These are phyloP conservation scores for Spathaspora boniae DNA, from an alignment of 805 yeast genomes.

Conservation along the genomic window DNA sequence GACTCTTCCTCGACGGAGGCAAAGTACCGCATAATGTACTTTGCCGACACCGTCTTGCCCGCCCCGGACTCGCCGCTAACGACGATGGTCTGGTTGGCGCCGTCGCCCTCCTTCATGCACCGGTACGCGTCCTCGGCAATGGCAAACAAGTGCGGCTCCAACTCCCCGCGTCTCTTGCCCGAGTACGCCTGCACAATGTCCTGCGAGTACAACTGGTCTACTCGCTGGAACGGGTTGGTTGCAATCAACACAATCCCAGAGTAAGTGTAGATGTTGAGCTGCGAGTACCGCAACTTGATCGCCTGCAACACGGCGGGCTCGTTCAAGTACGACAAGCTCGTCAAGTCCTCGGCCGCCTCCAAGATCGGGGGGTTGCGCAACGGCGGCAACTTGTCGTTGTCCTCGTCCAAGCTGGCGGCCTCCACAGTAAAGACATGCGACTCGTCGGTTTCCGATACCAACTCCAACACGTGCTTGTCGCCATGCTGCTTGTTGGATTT, in stretches of 20 bases:
- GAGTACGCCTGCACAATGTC: constrained; percentile 95
- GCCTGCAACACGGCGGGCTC: constrained; percentile 97
- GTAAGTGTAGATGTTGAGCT: constrained; percentile 88
- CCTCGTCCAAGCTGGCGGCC: constrained; percentile 47
- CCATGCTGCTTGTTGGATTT: constrained; percentile 37
- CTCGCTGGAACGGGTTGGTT: constrained; percentile 89
- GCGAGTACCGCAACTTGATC: constrained; percentile 82
- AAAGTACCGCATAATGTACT: constrained; percentile 94
- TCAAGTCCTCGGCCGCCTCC: constrained; percentile 92
- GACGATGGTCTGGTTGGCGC: constrained; percentile 88
- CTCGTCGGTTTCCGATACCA: constrained; percentile 51
- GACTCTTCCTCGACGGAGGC: constrained; percentile 77
- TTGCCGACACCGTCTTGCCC: constrained; percentile 96
- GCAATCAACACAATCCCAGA: constrained; percentile 97
- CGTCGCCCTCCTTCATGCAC: constrained; percentile 85
- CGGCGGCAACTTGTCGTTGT: constrained; percentile 63
- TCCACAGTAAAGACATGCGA: constrained; percentile 43
- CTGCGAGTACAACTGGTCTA: constrained; percentile 85
- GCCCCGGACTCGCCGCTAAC: constrained; percentile 99
- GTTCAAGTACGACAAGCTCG: constrained; percentile 85
- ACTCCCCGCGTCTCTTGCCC: constrained; percentile 88
- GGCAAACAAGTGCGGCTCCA: constrained; percentile 95
- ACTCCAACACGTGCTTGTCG: constrained; percentile 46
- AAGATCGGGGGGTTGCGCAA: constrained; percentile 87
- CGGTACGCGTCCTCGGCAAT: constrained; percentile 97